A percentile compares a stretch with the other conserved stretches of the same genome.
phyloP scores from a whole-genome alignment of 2,329 filamentous ascomycete species.

The Paecilomyces formosus region DNA sequence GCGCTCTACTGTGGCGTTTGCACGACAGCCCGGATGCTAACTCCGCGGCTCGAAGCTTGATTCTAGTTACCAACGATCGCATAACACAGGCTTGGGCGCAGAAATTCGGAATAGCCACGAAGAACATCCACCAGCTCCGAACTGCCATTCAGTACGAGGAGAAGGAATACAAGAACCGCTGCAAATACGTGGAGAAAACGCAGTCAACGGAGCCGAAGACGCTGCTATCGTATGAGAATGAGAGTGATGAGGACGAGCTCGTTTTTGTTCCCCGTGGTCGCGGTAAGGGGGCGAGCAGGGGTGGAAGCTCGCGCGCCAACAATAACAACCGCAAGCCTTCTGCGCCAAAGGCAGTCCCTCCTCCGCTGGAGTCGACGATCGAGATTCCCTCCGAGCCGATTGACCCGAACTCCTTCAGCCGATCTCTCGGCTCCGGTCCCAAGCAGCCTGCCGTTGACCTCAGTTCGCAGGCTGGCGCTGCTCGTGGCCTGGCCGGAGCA shows the following conservation, averaged over 20 bases:
- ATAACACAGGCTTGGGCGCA: constrained; percentile 38
- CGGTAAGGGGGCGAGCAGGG: constrained; percentile 24
- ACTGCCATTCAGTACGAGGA: constrained; percentile 42
- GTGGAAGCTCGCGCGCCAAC: constrained; percentile 16
- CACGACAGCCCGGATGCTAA: constrained; percentile 27
- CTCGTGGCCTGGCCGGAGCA: constrained; percentile 25
- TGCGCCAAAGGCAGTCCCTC: constrained; percentile 12
- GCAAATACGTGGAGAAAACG: constrained; percentile 39
- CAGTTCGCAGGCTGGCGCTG: constrained; percentile 23
- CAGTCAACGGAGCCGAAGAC: constrained; percentile 34
- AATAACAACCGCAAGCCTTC: constrained; percentile 23
- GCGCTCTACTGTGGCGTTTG: constrained; percentile 39
- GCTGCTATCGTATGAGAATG: constrained; percentile 40
- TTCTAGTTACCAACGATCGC: constrained; percentile 39
- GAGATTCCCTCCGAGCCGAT: constrained; percentile 41
- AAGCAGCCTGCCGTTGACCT: constrained; percentile 24
- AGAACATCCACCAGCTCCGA: constrained; percentile 42
- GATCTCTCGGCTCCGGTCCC: constrained; percentile 23
- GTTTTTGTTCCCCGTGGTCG: constrained; percentile 39
- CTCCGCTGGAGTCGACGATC: constrained; percentile 22
- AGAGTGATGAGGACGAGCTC: constrained; percentile 42
- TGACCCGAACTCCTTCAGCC: constrained; percentile 42
- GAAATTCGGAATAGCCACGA: constrained; percentile 40
- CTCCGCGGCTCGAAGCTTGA: constrained; percentile 28
- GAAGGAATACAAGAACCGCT: constrained; percentile 37